Base-by-base conservation (phyloP, 345 rosid species). In the Excoecaria agallocha region DNA sequence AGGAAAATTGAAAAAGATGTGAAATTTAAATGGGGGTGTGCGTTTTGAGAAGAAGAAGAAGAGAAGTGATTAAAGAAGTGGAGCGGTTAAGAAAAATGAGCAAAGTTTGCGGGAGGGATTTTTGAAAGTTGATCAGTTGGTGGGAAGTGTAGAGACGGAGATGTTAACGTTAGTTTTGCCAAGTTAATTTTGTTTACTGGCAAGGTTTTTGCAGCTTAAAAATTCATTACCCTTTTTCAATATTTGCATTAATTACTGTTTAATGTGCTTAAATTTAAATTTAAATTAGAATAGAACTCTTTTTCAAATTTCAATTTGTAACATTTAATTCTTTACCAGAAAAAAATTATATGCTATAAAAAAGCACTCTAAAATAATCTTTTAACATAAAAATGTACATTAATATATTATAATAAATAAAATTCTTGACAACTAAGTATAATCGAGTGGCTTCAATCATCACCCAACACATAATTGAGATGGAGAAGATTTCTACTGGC, bases 61-160 rank as follows among this genome's bases (percentile, higher is more conserved):
- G n/a, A 59, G 64, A 81, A 67, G 65, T 49, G 64, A 37, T 43
- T 68, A 54, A 61, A 8, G 41, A n/a, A 59, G 77, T 81, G 88
- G 86, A 84, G 81, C 87, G 87, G 88, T 91, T 85, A 87, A 83
- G 90, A 84, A 82, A 82, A 84, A 82, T 62, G 81, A 80, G 91
- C 88, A 76, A 74, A 67, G 82, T 84, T 86, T 85, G 79, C 85
- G 88, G 90, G 84, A 78, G 82, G 54, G 81, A 59, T 71, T 77
- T 91, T 89, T 91, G 84, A 89, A 88, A 86, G 90, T 84, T 84
- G 86, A 78, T 84, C 82, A 78, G 87, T 85, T 83, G 83, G 86
- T 85, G 89, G 91, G 83, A 83, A 78, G 77, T 30, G 71, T 41
- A 64, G 74, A 60, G 76, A 22, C 46, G 37, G 25, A 45, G 66